Evolutionary conservation across 2,329 filamentous ascomycete species (phyloP).

Genomic region (Neurospora sp.): DNA sequence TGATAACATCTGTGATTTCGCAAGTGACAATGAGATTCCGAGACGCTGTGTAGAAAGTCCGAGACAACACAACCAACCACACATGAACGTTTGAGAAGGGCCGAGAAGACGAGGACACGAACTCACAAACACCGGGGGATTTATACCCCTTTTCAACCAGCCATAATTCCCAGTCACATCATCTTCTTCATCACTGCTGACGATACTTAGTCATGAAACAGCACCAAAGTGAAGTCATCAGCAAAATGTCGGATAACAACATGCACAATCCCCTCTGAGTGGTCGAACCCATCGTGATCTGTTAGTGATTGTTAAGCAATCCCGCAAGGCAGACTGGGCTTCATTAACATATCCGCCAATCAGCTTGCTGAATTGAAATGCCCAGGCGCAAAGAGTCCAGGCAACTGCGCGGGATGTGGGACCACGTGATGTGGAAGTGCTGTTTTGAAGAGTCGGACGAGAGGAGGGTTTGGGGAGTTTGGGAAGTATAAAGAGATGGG

Average conservation of each 20-base stretch:
- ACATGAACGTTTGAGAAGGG: not conserved
- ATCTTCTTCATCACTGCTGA: too few relatives aligned
- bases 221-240: not conserved
- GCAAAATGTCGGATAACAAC: not conserved
- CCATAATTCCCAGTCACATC: too few relatives aligned
- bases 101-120: not conserved
- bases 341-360: constrained; percentile 8
- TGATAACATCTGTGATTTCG: not conserved
- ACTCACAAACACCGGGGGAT: constrained; percentile 5
- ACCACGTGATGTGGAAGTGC: constrained; percentile 1
- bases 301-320: constrained; percentile 1
- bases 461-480: not conserved
- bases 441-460: not conserved
- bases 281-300: not conserved
- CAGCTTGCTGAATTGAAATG: constrained; percentile 2
- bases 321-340: constrained; percentile 10
- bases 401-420: not conserved
- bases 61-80: not conserved
- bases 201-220: not conserved
- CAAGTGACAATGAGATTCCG: not conserved
- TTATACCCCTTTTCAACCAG: constrained; percentile 4
- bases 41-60: not conserved
- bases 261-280: not conserved
- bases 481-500: not conserved
- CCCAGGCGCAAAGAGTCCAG: not conserved